A percentile compares a stretch with the other conserved stretches of the same genome.
These are phyloP conservation scores for Posidonia oceanica DNA, from an alignment of 116 monocot genomes.

Conservation along the genomic window DNA sequence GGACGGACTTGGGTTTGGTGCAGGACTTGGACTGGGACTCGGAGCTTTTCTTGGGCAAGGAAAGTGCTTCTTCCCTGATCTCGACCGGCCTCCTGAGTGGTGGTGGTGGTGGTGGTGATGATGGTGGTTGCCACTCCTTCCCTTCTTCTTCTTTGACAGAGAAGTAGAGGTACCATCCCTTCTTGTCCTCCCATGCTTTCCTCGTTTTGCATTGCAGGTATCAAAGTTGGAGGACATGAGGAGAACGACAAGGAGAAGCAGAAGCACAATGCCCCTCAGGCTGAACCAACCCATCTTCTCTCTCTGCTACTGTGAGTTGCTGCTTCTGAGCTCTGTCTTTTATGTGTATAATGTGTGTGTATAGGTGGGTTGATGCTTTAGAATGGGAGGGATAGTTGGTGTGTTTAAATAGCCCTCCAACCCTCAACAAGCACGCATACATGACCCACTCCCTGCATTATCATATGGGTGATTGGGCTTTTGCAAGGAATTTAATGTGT, in stretches of 20 bases:
- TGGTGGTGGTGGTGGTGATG: constrained; percentile 14
- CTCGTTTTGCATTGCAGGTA: constrained; percentile 31
- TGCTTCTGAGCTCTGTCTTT: not conserved
- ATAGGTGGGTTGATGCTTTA: constrained; percentile 1
- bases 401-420: constrained; percentile 18
- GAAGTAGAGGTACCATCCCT: constrained; percentile 8
- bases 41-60: not conserved
- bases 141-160: constrained; percentile 21
- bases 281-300: constrained; percentile 10
- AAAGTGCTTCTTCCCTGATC: constrained; percentile 10
- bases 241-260: constrained; percentile 29
- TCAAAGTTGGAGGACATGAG: constrained; percentile 18
- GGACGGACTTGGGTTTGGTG: constrained; percentile 4
- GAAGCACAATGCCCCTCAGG: constrained; percentile 13
- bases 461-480: not conserved
- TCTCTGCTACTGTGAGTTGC: not conserved
- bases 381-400: constrained; percentile 12
- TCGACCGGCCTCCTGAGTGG: constrained; percentile 4
- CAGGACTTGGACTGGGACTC: constrained; percentile 8
- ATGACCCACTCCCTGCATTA: not conserved
- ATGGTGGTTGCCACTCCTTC: constrained; percentile 11
- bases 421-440: constrained; percentile 1
- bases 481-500: not conserved
- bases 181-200: constrained; percentile 28
- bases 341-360: not conserved